phyloP scores from a whole-genome alignment of 257 asterid genomes.

The Scutellaria minor region DNA sequence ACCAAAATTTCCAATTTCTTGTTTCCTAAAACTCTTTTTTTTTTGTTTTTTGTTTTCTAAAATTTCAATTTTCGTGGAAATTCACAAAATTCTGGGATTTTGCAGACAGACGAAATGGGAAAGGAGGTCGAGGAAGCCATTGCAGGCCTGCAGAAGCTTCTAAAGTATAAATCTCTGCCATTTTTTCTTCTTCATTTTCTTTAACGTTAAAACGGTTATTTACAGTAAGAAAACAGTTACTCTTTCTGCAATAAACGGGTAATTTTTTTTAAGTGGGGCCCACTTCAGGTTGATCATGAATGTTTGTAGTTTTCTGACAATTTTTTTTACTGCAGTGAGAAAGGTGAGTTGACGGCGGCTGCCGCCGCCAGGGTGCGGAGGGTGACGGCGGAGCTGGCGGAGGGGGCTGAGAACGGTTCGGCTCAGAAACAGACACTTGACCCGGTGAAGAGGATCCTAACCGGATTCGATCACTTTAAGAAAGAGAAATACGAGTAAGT shows the following conservation, averaged over 20 bases:
- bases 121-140: conserved; percentile 76
- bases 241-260: no score
- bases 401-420: conserved; percentile 30
- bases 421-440: conserved; percentile 34
- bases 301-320: neutral
- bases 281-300: neutral
- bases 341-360: conserved; percentile 59
- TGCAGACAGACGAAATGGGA: conserved; percentile 66
- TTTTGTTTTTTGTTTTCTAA: neutral
- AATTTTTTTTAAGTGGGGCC: conserved; percentile 1
- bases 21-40: no score
- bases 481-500: conserved; percentile 48
- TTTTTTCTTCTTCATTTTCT: neutral
- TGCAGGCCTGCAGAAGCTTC: conserved; percentile 75
- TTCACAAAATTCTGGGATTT: neutral
- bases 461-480: conserved; percentile 64
- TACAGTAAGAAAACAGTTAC: neutral
- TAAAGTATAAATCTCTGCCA: conserved; percentile 47
- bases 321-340: conserved; percentile 51
- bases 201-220: neutral
- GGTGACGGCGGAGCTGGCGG: conserved; percentile 68
- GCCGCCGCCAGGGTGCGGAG: conserved; percentile 77
- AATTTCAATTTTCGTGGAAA: neutral
- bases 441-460: conserved; percentile 62
- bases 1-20: neutral